Evolutionary conservation across 2,329 filamentous ascomycete species (phyloP).

Genomic region (Aspergillus costaricaensis): DNA sequence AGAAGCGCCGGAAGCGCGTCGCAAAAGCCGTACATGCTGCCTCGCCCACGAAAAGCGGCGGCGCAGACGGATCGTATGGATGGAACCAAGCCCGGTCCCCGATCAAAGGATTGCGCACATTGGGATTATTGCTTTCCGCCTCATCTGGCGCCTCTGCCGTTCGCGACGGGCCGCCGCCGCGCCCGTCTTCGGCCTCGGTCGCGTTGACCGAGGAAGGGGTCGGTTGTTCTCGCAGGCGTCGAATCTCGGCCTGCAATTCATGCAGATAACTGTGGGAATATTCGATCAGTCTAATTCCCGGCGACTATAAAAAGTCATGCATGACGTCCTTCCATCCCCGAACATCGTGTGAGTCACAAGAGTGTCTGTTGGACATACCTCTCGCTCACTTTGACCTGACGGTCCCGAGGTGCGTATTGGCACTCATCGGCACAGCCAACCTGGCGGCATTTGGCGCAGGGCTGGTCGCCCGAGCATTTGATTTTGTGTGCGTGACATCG

Average conservation of each 20-base stretch:
- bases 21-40: constrained; percentile 45
- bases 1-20: constrained; percentile 40
- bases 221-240: constrained; percentile 34
- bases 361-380: constrained; percentile 24
- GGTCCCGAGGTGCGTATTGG: constrained; percentile 44
- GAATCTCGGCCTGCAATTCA: constrained; percentile 36
- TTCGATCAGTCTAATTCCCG: background rate
- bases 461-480: constrained; percentile 49
- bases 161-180: constrained; percentile 17
- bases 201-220: constrained; percentile 26
- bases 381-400: constrained; percentile 45
- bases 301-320: background rate
- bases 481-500: constrained; percentile 51
- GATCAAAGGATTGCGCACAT: constrained; percentile 36
- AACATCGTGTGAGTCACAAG: background rate
- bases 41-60: constrained; percentile 42
- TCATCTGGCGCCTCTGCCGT: constrained; percentile 29
- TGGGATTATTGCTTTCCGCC: constrained; percentile 21
- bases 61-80: constrained; percentile 36
- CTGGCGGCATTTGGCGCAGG: constrained; percentile 44
- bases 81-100: constrained; percentile 43
- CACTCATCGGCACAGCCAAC: constrained; percentile 44
- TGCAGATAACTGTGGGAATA: constrained; percentile 32
- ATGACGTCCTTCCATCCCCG: background rate
- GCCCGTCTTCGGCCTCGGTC: constrained; percentile 24